These are phyloP conservation scores for Tricholomella constricta DNA, from an alignment of 768 basidiomycete species.

Conservation along the genomic window DNA sequence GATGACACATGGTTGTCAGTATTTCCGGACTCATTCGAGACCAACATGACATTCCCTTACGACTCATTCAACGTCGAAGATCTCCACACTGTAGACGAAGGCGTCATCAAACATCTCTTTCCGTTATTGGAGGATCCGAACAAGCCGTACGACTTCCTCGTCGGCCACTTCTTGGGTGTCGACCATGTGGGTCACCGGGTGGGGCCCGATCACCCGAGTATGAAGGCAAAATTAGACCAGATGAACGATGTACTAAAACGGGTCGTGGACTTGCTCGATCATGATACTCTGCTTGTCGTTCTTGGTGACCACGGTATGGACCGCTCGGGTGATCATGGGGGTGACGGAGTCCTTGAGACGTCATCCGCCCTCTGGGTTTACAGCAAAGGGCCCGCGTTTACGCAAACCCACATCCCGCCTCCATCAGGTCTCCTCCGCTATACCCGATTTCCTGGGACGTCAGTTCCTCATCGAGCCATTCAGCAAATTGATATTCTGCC, in stretches of 20 bases:
- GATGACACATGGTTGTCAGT: slow-evolving; percentile 96
- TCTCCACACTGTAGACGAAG: slow-evolving; percentile 91
- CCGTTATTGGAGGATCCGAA: slow-evolving; percentile 63
- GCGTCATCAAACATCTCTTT: slow-evolving; percentile 82
- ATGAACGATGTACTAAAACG: slow-evolving; percentile 80
- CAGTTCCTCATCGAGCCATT: slow-evolving; percentile 58
- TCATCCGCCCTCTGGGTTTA: slow-evolving; percentile 91
- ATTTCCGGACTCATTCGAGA: slow-evolving; percentile 75
- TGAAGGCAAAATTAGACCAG: slow-evolving; percentile 83
- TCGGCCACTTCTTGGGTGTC: slow-evolving; percentile 94
- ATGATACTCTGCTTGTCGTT: slow-evolving; percentile 89
- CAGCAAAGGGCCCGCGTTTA: slow-evolving; percentile 67
- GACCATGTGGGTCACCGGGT: slow-evolving; percentile 97
- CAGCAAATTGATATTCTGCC: slow-evolving; percentile 96
- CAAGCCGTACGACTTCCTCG: slow-evolving; percentile 78
- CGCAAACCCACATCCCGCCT: slow-evolving; percentile 33
- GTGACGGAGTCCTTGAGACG: slow-evolving; percentile 84
- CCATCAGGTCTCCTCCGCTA: slow-evolving; percentile 56
- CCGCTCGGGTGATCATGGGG: slow-evolving; percentile 90
- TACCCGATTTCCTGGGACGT: slow-evolving; percentile 60
- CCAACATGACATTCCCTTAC: slow-evolving; percentile 78
- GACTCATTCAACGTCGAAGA: slow-evolving; percentile 99
- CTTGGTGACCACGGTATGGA: slow-evolving; percentile 99
- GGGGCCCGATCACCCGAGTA: slow-evolving; percentile 84
- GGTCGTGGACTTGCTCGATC: slow-evolving; percentile 73